These are phyloP conservation scores for Thecaphora thlaspeos DNA, from an alignment of 1,284 basidiomycete genomes.

Conservation along the genomic window DNA sequence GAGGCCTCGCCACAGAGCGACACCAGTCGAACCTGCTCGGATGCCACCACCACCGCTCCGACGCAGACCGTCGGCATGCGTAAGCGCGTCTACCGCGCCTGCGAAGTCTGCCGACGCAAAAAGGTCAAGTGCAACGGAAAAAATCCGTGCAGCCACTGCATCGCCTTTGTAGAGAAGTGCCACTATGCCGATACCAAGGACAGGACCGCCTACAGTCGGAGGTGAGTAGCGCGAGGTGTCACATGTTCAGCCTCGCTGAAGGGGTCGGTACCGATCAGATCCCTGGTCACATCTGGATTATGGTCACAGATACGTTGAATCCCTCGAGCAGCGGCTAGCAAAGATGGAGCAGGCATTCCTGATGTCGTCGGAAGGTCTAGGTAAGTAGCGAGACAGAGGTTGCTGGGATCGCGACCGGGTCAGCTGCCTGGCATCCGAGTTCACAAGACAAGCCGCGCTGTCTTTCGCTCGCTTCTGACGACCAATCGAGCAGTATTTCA, in stretches of 20 bases:
- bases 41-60: too few relatives aligned
- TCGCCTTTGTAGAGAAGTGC: constrained; percentile 29
- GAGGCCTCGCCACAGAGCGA: too few relatives aligned
- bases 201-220: constrained; percentile 29
- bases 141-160: constrained; percentile 35
- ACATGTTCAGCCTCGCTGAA: too few relatives aligned
- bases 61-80: neutral
- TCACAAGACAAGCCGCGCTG: too few relatives aligned
- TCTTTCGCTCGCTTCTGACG: too few relatives aligned
- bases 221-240: constrained; percentile 5
- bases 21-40: too few relatives aligned
- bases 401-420: too few relatives aligned
- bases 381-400: neutral
- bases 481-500: too few relatives aligned
- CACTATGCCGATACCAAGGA: constrained; percentile 34
- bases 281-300: too few relatives aligned
- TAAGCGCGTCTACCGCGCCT: constrained; percentile 32
- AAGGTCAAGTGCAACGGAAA: constrained; percentile 45
- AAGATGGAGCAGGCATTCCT: constrained; percentile 14
- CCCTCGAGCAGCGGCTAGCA: constrained; percentile 24
- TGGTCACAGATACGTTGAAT: constrained; percentile 25
- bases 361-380: neutral
- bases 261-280: too few relatives aligned
- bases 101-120: constrained; percentile 39
- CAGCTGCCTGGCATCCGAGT: too few relatives aligned